Evolutionary conservation across 345 rosid species (phyloP), one percentile per base, ranked within the genome.

Genomic region (Eucalyptus grandis): DNA sequence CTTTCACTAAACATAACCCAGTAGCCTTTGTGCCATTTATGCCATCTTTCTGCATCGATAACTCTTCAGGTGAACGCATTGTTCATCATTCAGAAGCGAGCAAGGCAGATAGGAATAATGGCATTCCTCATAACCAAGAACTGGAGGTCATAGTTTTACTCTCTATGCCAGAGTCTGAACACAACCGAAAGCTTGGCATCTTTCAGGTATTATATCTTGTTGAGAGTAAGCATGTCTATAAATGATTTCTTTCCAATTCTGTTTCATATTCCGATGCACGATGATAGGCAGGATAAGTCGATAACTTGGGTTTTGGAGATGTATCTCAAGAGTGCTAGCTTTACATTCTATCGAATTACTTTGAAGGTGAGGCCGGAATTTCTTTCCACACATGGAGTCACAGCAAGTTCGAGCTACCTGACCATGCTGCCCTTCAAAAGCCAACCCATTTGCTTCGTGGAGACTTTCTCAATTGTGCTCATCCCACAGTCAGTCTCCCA

Each of bases 311-410:
- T 51, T 51, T 51, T 51, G 54, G 21, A 51, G 54, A 51, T 51
- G 16, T 51, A 51, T 51, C 54, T 51, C 16, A 21, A 51, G 54
- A 51, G 54, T 51, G 40, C 77, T 67, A 67, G 40, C 30, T 62
- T 37, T 62, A 67, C n/a, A n/a, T 67, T 67, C 40, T 16, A n/a
- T 67, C 40, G 9, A n/a, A 67, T 34, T 92, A 94, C 96, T n/a
- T 87, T 97, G 90, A 91, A 51, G 98, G 99, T 86, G 40, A n/a
- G 77, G 40, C 17, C 15, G 21, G 77, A 67, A 67, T n/a, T 67
- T 67, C 77, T 67, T 15, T n/a, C 11, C 2, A 22, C 77, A 1
- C 14, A n/a, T n/a, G 5, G 77, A 15, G 37, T 15, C 77, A n/a
- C 77, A 67, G 77, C 77, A 67, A 67, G 77, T 67, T 67, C 40